phyloP scores from a whole-genome alignment of 345 rosid genomes.

The Melastoma malabathricum region DNA sequence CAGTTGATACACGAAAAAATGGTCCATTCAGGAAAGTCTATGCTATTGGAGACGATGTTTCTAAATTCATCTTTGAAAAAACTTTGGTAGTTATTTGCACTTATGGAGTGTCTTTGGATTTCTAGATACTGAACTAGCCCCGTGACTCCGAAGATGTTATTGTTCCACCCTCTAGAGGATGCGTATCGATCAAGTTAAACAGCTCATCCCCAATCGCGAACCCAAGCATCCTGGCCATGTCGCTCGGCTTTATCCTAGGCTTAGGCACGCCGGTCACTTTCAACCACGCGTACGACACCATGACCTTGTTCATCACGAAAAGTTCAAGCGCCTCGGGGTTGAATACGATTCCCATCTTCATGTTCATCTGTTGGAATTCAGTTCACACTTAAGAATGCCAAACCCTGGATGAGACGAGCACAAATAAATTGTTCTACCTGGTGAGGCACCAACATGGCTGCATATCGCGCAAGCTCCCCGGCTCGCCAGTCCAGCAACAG shows the following conservation, averaged over 20 bases:
- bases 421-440: conserved; percentile 28
- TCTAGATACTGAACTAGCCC: too few species aligned
- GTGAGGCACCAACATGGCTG: conserved; percentile 81
- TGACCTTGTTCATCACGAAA: conserved; percentile 64
- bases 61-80: too few species aligned
- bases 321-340: conserved; percentile 83
- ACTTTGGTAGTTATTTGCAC: too few species aligned
- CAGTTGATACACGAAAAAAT: too few species aligned
- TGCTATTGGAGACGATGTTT: too few species aligned
- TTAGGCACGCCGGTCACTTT: conserved; percentile 41
- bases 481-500: conserved; percentile 79
- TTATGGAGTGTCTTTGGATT: too few species aligned
- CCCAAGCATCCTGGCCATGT: conserved; percentile 93
- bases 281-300: conserved; percentile 58
- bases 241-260: conserved; percentile 59
- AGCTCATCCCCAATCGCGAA: conserved; percentile 66
- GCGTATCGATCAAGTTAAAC: conserved; percentile 43
- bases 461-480: conserved; percentile 82
- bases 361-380: conserved; percentile 46
- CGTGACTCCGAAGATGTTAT: neutral
- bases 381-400: neutral
- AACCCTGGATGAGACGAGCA: neutral
- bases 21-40: too few species aligned
- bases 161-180: conserved; percentile 1
- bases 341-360: conserved; percentile 76